A percentile compares a stretch with the other conserved stretches of the same genome.
Evolutionary conservation across 169 alveolate species (phyloP).

Genomic region (Plasmodium inui): DNA sequence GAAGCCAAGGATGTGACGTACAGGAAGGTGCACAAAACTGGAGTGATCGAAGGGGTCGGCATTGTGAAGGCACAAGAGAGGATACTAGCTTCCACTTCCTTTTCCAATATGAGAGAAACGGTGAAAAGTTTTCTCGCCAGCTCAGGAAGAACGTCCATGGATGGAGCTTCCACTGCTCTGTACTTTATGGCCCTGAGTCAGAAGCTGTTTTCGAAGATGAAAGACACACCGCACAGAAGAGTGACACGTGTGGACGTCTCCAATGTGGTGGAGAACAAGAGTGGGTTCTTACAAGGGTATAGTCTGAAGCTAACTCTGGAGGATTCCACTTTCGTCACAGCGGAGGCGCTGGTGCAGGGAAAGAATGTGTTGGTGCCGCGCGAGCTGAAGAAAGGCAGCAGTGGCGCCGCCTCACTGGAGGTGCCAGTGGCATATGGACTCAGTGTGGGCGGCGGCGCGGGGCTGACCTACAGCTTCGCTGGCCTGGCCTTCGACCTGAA

Average conservation of each 20-base stretch:
- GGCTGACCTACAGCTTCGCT: conserved; percentile 20
- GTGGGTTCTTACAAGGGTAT: conserved; percentile 24
- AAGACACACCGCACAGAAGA: background rate
- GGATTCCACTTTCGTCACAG: background rate
- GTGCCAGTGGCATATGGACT: conserved; percentile 24
- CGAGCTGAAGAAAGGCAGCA: background rate
- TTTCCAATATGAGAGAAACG: conserved; percentile 9
- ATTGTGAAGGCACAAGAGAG: conserved; percentile 39
- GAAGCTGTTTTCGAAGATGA: background rate
- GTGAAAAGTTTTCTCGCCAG: conserved; percentile 18
- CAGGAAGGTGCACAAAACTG: conserved; percentile 2
- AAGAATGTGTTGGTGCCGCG: conserved; percentile 35
- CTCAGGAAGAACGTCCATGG: conserved; percentile 25
- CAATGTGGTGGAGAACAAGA: conserved; percentile 11
- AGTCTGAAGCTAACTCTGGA: conserved; percentile 22
- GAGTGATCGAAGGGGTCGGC: conserved; percentile 26
- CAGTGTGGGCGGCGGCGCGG: background rate
- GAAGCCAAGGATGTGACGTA: conserved; percentile 33
- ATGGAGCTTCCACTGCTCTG: background rate
- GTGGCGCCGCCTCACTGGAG: background rate
- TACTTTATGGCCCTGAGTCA: conserved; percentile 44
- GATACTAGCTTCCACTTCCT: conserved; percentile 20
- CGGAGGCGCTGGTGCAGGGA: conserved; percentile 16
- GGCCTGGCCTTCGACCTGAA: background rate
- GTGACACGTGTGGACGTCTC: conserved; percentile 14